Base-by-base conservation (phyloP, 2,329 filamentous ascomycete genomes). In the Calonectria pteridis region DNA sequence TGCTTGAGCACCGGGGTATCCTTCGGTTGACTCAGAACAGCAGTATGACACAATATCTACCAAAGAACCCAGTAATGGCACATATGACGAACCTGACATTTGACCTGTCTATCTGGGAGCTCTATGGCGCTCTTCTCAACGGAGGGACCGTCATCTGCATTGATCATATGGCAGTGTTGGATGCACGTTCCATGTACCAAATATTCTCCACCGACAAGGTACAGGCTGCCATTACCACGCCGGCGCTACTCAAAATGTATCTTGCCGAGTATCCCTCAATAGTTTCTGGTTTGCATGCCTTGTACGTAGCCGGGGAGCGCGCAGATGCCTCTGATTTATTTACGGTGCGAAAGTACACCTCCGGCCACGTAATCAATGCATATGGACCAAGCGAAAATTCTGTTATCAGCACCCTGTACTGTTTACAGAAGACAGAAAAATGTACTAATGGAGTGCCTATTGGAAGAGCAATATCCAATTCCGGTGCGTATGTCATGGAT, bases 1-100 rank as follows among this genome's bases (percentile, higher is more conserved):
- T 77, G 14, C 67, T 80, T 29, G 26, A 51, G 13, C 49, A 51
- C 26, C 49, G 26, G 3, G 26, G 49, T 5, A 51, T 51, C 13
- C 11, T 51, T 13, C 49, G 26, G 13, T 29, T 51, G 16, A 26
- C 23, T 23, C n/a, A 50, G 13, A 13, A 9, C n/a, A 50, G n/a
- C n/a, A 50, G 23, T 7, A 50, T 50, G 46, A 23, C n/a, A 7
- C 46, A 23, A 26, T 26, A 13, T 26, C n/a, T 50, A 4, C 46
- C 46, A 13, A 13, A 23, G n/a, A 13, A 6, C 9, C 20, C 46
- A 26, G 10, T 50, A 6, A 50, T 51, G 26, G 49, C 26, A 14
- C 49, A 51, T 10, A 51, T 51, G 11, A 16, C 49, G 29, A 51
- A 51, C 26, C 11, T 51, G 7, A n/a, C 49, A 13, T 51, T 51